Percentiles rank a stretch among this genome's conserved stretches.
Evolutionary conservation across 352 stramenopile genomes (phyloP).

Genomic region (Globisporangium spinosum): DNA sequence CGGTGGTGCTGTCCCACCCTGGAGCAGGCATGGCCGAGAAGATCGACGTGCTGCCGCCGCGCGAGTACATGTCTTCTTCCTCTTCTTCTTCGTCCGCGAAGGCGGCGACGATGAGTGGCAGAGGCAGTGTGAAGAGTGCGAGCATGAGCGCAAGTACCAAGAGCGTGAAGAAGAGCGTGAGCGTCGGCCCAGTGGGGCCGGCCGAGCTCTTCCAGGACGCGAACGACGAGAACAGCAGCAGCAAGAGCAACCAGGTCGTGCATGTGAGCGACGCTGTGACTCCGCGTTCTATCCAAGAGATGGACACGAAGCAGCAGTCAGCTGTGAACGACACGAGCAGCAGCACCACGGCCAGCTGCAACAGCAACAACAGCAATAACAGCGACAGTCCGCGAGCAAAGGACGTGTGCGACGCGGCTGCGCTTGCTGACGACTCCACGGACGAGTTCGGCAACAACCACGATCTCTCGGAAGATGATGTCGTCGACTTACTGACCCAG

Average conservation of each 20-base stretch:
- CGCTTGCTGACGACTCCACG: background rate
- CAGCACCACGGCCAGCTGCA: constrained; percentile 8
- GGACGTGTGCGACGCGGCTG: background rate
- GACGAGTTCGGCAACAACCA: constrained; percentile 2
- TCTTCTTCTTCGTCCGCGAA: background rate
- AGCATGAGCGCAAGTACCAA: background rate
- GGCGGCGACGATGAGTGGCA: background rate
- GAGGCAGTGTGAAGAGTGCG: background rate
- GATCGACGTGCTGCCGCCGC: constrained; percentile 8
- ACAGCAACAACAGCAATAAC: constrained; percentile 4
- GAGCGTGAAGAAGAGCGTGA: background rate
- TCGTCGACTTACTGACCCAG: background rate
- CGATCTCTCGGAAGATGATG: background rate
- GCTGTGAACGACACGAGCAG: background rate
- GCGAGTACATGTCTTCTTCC: constrained; percentile 4
- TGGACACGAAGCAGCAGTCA: background rate
- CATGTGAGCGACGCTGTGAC: background rate
- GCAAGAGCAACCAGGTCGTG: background rate
- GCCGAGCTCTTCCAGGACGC: constrained; percentile 3
- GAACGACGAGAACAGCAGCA: constrained; percentile 9
- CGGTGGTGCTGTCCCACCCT: constrained; percentile 10
- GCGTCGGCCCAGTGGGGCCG: background rate
- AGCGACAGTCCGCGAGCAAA: background rate
- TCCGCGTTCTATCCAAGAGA: background rate
- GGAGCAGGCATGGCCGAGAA: constrained; percentile 7